Conservation (phyloP, 306 rosid genomes). For the Acacia acuminata region DNA sequence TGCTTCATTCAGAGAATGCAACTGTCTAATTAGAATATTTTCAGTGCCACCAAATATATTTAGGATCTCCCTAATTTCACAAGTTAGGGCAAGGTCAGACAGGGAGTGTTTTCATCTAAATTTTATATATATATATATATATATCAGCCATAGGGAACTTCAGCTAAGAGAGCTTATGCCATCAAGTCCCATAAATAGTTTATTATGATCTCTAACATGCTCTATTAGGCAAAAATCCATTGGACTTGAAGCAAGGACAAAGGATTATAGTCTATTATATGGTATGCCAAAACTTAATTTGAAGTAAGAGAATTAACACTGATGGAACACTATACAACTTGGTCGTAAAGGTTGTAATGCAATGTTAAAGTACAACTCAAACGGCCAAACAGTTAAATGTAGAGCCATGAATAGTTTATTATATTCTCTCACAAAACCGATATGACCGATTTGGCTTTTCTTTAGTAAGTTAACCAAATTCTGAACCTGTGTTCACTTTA, state of each 20-base stretch:
- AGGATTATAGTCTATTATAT: neutral
- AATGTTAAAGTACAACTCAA: neutral
- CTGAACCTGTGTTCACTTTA: slow-evolving; percentile 16
- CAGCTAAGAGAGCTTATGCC: neutral
- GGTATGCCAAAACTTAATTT: neutral
- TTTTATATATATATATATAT: neutral
- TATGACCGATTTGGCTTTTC: neutral
- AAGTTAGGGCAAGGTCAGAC: slow-evolving; percentile 8
- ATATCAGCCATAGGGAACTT: neutral
- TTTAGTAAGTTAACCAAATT: neutral
- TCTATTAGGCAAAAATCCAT: neutral
- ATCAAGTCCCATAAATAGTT: neutral
- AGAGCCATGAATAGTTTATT: neutral
- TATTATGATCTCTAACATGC: neutral
- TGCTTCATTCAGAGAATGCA: slow-evolving; percentile 17
- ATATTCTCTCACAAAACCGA: neutral
- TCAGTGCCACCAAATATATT: slow-evolving; percentile 6
- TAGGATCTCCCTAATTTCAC: neutral
- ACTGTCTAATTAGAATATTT: slow-evolving; percentile 13
- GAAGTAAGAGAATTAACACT: neutral
- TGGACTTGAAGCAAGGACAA: neutral
- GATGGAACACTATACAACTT: neutral
- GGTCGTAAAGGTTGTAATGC: neutral
- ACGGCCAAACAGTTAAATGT: neutral
- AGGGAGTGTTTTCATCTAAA: neutral